Evolutionary conservation across 345 rosid species (phyloP).

Genomic region (Pseudoturritis turrita): DNA sequence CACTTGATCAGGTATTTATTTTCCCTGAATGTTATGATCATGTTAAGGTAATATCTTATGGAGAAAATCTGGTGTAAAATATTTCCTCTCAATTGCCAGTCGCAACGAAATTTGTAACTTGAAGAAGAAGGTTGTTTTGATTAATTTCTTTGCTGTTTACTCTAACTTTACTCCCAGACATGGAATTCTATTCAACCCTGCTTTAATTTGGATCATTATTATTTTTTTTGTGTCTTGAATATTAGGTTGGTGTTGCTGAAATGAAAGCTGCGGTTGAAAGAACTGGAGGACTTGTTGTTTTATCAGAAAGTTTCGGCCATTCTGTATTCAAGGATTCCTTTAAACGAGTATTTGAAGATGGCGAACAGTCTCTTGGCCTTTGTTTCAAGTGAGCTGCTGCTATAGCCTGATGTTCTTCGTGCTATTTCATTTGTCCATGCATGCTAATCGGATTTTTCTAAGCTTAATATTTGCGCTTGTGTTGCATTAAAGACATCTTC

Average conservation of each 20-base stretch:
- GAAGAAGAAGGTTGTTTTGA: constrained; percentile 4
- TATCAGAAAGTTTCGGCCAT: constrained; percentile 98
- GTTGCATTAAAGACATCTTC: constrained; percentile 11
- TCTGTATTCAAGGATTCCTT: constrained; percentile 95
- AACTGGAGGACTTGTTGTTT: constrained; percentile 96
- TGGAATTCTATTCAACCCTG: not conserved
- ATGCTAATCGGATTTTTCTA: not conserved
- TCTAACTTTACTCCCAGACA: not conserved
- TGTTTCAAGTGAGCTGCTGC: constrained; percentile 75
- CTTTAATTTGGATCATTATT: not conserved
- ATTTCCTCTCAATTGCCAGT: not conserved
- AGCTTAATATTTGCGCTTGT: not conserved
- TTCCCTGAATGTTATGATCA: not conserved
- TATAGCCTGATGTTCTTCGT: not conserved
- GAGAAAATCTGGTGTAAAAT: not conserved
- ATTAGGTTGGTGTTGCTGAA: constrained; percentile 97
- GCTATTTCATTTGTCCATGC: constrained; percentile 9
- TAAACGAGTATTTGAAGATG: constrained; percentile 83
- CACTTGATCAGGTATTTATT: constrained; percentile 89
- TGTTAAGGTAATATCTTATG: not conserved
- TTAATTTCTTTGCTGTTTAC: not conserved
- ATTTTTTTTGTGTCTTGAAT: not conserved
- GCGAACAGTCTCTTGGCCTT: constrained; percentile 93
- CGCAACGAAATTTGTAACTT: not conserved
- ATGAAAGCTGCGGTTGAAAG: constrained; percentile 97